Conservation (phyloP, 495 filamentous ascomycete species). For the Neurospora discreta region DNA sequence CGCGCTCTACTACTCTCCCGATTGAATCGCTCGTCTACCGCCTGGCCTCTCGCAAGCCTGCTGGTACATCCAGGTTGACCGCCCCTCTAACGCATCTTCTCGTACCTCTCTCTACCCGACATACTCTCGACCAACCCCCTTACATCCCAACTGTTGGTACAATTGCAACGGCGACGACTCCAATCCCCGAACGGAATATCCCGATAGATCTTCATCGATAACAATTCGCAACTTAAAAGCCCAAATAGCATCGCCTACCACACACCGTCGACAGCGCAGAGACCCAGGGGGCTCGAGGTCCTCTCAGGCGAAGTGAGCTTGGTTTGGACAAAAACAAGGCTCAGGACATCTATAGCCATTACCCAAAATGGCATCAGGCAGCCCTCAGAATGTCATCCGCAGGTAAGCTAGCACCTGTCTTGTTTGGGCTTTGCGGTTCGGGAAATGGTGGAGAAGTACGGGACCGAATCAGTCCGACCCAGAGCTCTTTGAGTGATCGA, state of each 20-base stretch:
- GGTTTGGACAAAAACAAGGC: background rate
- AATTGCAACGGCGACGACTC: background rate
- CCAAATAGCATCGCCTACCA: background rate
- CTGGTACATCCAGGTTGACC: background rate
- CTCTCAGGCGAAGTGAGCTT: background rate
- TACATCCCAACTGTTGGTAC: background rate
- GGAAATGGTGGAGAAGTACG: background rate
- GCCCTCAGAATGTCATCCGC: constrained; percentile 20
- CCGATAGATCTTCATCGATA: background rate
- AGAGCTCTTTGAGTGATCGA: background rate
- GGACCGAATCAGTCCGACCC: background rate
- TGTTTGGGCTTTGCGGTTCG: background rate
- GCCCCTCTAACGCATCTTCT: background rate
- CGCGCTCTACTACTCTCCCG: background rate
- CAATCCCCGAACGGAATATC: background rate
- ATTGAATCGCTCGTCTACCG: background rate
- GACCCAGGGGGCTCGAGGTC: background rate
- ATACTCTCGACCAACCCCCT: background rate
- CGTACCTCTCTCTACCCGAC: background rate
- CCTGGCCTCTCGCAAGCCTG: background rate
- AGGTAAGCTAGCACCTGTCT: constrained; percentile 12
- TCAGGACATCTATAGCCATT: constrained; percentile 19
- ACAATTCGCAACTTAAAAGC: background rate
- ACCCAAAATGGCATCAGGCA: constrained; percentile 4
- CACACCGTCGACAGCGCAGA: background rate